Evolutionary conservation across 345 rosid genomes (phyloP).

Genomic region (Euphorbia tirucalli): DNA sequence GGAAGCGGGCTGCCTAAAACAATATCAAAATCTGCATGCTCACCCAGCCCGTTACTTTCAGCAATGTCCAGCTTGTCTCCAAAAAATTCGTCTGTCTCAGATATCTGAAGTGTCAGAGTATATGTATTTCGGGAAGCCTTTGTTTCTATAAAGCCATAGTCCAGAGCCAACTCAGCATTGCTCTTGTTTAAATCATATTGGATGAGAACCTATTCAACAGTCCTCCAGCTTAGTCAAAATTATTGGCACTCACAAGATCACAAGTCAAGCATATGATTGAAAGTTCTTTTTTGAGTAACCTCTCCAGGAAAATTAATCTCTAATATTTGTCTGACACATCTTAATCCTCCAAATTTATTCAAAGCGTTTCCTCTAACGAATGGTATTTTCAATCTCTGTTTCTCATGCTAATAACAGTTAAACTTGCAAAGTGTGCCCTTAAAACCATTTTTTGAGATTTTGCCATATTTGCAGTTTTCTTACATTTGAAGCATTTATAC

Average conservation of each 20-base stretch:
- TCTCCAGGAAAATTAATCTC: neutral
- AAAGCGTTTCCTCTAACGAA: too few relatives aligned
- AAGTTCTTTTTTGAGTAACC: neutral
- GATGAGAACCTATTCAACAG: conserved; percentile 59
- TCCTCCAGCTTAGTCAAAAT: conserved; percentile 10
- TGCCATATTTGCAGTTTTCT: neutral
- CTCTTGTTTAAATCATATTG: conserved; percentile 84
- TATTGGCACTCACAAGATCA: conserved; percentile 14
- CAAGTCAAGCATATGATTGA: neutral
- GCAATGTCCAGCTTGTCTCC: conserved; percentile 85
- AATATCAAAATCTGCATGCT: conserved; percentile 70
- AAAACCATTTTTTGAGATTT: neutral
- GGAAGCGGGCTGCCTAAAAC: conserved; percentile 69
- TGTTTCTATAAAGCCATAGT: conserved; percentile 83
- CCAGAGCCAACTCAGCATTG: conserved; percentile 86
- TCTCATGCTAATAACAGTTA: too few relatives aligned
- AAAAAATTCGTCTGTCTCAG: conserved; percentile 64
- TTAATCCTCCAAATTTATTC: neutral
- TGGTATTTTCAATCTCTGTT: too few relatives aligned
- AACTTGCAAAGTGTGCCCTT: too few relatives aligned
- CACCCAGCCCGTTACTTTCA: conserved; percentile 69
- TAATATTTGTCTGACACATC: neutral
- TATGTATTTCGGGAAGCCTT: conserved; percentile 63
- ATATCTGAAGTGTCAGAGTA: conserved; percentile 70
- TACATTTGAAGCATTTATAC: neutral